Evolutionary conservation across 2,329 filamentous ascomycete genomes (phyloP).

Genomic region (Penicillium sp.): DNA sequence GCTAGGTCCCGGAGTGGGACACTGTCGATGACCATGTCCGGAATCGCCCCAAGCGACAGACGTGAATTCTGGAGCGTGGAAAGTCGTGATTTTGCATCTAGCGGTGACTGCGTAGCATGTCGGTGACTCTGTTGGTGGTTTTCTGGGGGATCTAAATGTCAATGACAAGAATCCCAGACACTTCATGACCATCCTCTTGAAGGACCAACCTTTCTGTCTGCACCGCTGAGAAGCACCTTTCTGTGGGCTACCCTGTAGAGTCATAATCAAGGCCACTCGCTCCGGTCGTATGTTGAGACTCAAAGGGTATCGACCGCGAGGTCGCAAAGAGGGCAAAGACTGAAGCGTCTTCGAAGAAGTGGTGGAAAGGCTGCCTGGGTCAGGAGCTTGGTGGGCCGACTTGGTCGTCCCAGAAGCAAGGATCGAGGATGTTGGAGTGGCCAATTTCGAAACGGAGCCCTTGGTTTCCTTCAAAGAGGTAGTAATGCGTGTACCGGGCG

Average conservation of each 20-base stretch:
- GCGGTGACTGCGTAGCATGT: neutral
- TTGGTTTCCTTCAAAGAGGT: neutral
- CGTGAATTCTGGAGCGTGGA: constrained; percentile 12
- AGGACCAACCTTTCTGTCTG: neutral
- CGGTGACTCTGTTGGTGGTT: neutral
- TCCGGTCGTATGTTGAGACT: constrained; percentile 2
- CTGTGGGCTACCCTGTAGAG: neutral
- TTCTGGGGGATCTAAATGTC: neutral
- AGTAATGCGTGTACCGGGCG: neutral
- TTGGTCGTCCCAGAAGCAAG: constrained; percentile 7
- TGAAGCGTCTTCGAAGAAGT: neutral
- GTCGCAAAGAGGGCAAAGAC: neutral
- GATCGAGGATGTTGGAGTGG: neutral
- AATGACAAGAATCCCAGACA: neutral
- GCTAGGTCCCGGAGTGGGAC: constrained; percentile 23
- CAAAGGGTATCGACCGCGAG: neutral
- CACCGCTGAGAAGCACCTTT: constrained; percentile 10
- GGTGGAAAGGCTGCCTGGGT: constrained; percentile 7
- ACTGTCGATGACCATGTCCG: constrained; percentile 16
- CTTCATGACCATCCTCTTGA: neutral
- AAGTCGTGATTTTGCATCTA: constrained; percentile 13
- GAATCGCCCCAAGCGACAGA: constrained; percentile 17
- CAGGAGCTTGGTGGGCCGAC: constrained; percentile 16
- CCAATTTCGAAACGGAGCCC: neutral
- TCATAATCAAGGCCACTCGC: neutral